Evolutionary conservation across 306 rosid genomes (phyloP).

Genomic region (Pyrus bretschneideri): DNA sequence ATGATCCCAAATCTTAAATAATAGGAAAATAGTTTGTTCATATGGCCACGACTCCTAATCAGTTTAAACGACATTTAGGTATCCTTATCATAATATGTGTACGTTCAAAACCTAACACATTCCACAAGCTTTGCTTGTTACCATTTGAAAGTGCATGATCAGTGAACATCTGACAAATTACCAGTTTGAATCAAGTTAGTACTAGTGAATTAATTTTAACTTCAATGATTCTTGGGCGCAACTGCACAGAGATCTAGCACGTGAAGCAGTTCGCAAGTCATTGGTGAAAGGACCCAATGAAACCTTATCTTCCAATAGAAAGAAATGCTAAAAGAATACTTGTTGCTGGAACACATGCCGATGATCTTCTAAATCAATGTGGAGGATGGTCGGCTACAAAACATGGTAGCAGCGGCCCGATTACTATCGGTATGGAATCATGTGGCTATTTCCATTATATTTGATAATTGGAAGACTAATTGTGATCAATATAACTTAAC

Average conservation of each 20-base stretch:
- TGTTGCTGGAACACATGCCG: too few relatives aligned
- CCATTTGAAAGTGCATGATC: not conserved
- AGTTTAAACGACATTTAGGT: too few relatives aligned
- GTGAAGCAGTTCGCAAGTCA: constrained; percentile 72
- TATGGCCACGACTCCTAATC: too few relatives aligned
- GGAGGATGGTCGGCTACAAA: constrained; percentile 1
- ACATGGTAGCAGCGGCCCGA: constrained; percentile 42
- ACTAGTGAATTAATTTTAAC: not conserved
- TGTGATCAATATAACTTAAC: too few relatives aligned
- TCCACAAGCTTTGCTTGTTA: not conserved
- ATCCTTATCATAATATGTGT: too few relatives aligned
- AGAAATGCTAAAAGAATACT: constrained; percentile 19
- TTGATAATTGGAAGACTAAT: not conserved
- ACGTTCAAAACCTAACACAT: too few relatives aligned
- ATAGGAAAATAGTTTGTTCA: too few relatives aligned
- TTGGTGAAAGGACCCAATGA: constrained; percentile 45
- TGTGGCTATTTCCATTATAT: not conserved
- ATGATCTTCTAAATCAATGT: too few relatives aligned
- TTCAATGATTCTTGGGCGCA: constrained; percentile 15
- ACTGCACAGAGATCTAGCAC: constrained; percentile 64
- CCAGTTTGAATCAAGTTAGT: not conserved
- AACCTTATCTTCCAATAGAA: constrained; percentile 60
- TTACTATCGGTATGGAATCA: constrained; percentile 41
- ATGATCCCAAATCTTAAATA: too few relatives aligned
- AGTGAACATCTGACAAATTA: too few relatives aligned